Percentiles rank a stretch among this genome's conserved stretches.
Evolutionary conservation across 345 rosid species (phyloP).

Genomic region (Capsella bursapastoris): DNA sequence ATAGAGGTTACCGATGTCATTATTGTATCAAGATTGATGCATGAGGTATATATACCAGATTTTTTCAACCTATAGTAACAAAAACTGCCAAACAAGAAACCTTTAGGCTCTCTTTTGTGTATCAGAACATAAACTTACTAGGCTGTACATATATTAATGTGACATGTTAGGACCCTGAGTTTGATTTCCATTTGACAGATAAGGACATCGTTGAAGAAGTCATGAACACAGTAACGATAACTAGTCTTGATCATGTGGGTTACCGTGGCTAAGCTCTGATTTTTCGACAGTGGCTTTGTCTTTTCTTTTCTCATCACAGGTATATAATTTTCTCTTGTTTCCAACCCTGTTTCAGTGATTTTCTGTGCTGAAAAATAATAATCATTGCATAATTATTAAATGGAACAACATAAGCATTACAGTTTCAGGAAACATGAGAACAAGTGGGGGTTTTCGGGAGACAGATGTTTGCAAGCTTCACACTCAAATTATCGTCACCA

Average conservation of each 20-base stretch:
- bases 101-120: too few species aligned
- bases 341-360: neutral
- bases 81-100: neutral
- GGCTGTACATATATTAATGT: neutral
- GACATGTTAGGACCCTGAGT: neutral
- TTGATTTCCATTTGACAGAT: neutral
- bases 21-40: neutral
- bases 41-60: neutral
- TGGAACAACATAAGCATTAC: neutral
- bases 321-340: neutral
- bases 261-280: neutral
- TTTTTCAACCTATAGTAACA: neutral
- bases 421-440: neutral
- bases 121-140: neutral
- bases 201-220: neutral
- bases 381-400: neutral
- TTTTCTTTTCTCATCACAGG: neutral
- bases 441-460: neutral
- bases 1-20: neutral
- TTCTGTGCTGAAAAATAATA: neutral
- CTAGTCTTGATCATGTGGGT: neutral
- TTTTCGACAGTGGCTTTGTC: neutral
- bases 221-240: neutral
- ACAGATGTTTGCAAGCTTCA: neutral
- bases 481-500: too few species aligned